Base-by-base conservation (phyloP, 2,329 filamentous ascomycete species). In the Aspergillus sp. region DNA sequence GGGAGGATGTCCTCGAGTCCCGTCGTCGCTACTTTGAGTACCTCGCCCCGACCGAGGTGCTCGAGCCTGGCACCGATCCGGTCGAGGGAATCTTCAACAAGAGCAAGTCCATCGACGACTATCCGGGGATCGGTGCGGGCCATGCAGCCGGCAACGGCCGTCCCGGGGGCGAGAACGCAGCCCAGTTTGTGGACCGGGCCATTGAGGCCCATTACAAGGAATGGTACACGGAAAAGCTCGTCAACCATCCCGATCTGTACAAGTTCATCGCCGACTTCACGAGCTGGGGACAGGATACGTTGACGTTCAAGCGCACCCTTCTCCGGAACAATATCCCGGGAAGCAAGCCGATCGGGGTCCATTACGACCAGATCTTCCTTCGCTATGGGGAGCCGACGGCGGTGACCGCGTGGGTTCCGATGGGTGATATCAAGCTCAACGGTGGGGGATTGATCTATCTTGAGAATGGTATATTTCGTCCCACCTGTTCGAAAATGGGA, bases 371-470 rank as follows among this genome's bases (percentile, higher is more conserved):
- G 66, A 82, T 79, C 19, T 84, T 84, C 58, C 64, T 84, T 45
- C 65, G 81, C 1, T 64, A 82, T 59, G 82, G 81, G 1, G 80
- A 82, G 46, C 76, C 78, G 1, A 81, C 79, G 0, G 76, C 74
- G 25, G 67, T 84, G 0, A 84, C 81, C 3, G 81, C 79, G 0
- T 85, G 81, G 81, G 76, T 84, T 0, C 78, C 81, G 0, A 80
- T 84, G 56, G 80, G 80, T 0, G 78, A 83, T 60, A 63, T 84
- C 3, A 71, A 73, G 17, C 49, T 84, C 4, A 75, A 79, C 43
- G 82, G 83, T 0, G 82, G 83, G 4, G 82, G 83, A 0, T 62
- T 86, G 49, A 83, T 85, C 1, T 86, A 85, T 54, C 69, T 85
- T 2, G 82, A 85, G 57, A 69, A 78, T 50, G 64, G 42, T 69